Evolutionary conservation across 1,139 yeast species (phyloP), one percentile per base, ranked within the genome.

Genomic region (Zhuliangozyma blackwelliae): DNA sequence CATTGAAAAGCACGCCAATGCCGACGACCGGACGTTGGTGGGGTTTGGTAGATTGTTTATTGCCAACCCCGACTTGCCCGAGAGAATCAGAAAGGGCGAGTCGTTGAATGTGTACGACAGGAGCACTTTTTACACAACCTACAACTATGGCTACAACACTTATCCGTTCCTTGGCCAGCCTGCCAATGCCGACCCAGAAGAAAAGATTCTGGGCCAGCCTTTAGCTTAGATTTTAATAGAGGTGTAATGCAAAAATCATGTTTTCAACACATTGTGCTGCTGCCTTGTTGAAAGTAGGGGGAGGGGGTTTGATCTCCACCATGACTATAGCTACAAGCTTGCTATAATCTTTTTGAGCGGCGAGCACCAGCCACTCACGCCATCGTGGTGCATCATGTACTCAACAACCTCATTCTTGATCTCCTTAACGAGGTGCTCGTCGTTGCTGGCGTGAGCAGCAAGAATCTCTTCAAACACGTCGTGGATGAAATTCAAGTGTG

Each of bases 281-380:
- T n/a, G n/a, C n/a, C n/a, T n/a, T n/a, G n/a, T n/a, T n/a, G n/a
- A n/a, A n/a, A n/a, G n/a, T n/a, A n/a, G n/a, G n/a, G n/a, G n/a
- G n/a, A n/a, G n/a, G n/a, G n/a, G n/a, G n/a, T n/a, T n/a, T n/a
- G n/a, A n/a, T n/a, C n/a, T n/a, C n/a, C n/a, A n/a, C n/a, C n/a
- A 16, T 22, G 7, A 22, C 23, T 9, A 7, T 25, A 6, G n/a
- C 27, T 32, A 39, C 28, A 44, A 20, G 32, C 43, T 43, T 10
- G 37, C 31, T 21, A 77, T 52, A 3, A 77, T 52, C 46, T 72
- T 75, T 37, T 76, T 68, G 33, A 79, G 54, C 4, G 84, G 79
- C 16, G 71, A 59, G 37, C 79, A 72, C 85, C 86, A 79, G 11
- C 55, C 43, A 35, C 79, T 68, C 4, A 73, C 73, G 2, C 80